A percentile compares a stretch with the other conserved stretches of the same genome.
Conservation (phyloP, 139 green algal species). For the Micractinium conductrix region DNA sequence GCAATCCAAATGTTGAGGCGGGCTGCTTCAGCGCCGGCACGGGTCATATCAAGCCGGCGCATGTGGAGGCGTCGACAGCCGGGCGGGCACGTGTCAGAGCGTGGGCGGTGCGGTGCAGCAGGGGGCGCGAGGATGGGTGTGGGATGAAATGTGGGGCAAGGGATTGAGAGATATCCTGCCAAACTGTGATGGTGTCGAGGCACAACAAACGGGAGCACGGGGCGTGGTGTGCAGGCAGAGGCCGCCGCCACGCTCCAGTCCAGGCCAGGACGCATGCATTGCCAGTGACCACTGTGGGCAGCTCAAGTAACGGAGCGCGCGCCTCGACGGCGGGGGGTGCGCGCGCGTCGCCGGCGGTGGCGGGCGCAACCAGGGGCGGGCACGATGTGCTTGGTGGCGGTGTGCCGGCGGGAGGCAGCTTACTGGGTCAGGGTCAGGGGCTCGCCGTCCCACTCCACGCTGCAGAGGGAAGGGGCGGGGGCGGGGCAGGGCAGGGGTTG, state of each 20-base stretch:
- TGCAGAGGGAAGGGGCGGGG: not conserved
- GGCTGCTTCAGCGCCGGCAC: not conserved
- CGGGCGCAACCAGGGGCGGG: too few species aligned
- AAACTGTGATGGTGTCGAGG: not conserved
- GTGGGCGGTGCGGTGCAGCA: too few species aligned
- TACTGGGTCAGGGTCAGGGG: constrained; percentile 36
- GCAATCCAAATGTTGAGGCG: not conserved
- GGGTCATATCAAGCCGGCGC: not conserved
- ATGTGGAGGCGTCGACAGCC: too few species aligned
- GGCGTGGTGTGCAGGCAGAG: not conserved
- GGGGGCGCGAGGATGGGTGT: not conserved
- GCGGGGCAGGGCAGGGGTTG: not conserved
- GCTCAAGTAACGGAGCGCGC: too few species aligned
- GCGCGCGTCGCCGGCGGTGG: too few species aligned
- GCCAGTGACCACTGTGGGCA: too few species aligned
- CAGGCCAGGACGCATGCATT: too few species aligned
- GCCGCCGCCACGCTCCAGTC: not conserved
- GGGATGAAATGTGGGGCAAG: not conserved
- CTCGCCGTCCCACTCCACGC: constrained; percentile 75
- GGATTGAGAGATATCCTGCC: not conserved
- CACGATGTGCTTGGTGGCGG: too few species aligned
- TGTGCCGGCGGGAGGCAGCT: too few species aligned
- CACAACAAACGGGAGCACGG: not conserved
- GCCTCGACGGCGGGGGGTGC: too few species aligned
- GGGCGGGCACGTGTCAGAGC: not conserved